phyloP scores from a whole-genome alignment of 371 early-diverging fungal species.

The Mortierella sp. region DNA sequence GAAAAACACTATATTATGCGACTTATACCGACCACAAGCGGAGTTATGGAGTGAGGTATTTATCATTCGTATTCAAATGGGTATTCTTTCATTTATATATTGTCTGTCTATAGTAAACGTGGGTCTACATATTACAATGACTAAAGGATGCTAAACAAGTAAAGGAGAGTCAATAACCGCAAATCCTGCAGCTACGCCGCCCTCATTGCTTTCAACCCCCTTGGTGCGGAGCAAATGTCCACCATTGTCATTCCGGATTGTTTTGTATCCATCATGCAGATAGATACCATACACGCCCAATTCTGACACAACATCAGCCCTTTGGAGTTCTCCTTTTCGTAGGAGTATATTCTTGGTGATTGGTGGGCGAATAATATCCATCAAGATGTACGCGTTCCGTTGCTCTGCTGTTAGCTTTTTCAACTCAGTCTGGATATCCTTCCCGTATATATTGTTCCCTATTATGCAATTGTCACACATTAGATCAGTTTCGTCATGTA shows the following conservation, averaged over 20 bases:
- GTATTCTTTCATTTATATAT: too few species aligned
- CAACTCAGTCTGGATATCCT: conserved; percentile 79
- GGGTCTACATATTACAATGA: conserved; percentile 59
- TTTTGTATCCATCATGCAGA: conserved; percentile 75
- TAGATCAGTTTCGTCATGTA: not conserved
- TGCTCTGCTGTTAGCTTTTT: conserved; percentile 68
- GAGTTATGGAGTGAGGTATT: too few species aligned
- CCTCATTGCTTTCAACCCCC: conserved; percentile 85
- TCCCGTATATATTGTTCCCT: conserved; percentile 93
- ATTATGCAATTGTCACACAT: not conserved
- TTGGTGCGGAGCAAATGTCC: conserved; percentile 97
- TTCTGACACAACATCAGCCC: conserved; percentile 89
- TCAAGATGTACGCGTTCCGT: conserved; percentile 86
- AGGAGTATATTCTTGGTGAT: conserved; percentile 80
- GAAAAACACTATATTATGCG: too few species aligned
- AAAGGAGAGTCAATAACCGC: conserved; percentile 95
- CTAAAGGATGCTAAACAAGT: conserved; percentile 74
- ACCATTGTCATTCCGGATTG: conserved; percentile 82
- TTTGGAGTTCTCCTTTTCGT: conserved; percentile 81
- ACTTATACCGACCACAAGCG: too few species aligned
- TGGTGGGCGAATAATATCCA: conserved; percentile 92
- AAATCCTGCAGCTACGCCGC: conserved; percentile 98
- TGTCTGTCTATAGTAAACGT: not conserved
- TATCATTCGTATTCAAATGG: not conserved
- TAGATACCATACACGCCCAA: conserved; percentile 94